Evolutionary conservation across 23 red algal species (phyloP).

Genomic region (Gracilaria gracilis): DNA sequence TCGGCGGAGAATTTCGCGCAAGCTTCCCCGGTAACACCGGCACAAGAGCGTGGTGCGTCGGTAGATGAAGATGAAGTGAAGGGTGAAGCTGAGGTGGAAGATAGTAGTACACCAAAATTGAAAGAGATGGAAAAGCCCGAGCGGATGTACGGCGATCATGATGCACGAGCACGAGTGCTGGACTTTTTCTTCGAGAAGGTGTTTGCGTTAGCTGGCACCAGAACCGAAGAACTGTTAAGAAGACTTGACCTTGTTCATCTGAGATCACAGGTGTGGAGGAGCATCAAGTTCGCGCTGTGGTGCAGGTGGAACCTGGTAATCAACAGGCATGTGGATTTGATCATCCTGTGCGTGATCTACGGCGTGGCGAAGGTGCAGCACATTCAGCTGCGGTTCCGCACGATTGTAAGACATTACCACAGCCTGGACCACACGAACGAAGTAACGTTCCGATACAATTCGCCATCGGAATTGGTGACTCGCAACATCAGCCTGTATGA

Average conservation of each 20-base stretch:
- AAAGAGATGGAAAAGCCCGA: constrained; percentile 20
- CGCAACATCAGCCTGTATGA: constrained; percentile 45
- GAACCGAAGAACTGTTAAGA: constrained; percentile 60
- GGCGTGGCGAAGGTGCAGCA: constrained; percentile 75
- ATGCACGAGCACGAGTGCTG: constrained; percentile 53
- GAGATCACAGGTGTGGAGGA: constrained; percentile 63
- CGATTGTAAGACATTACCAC: constrained; percentile 69
- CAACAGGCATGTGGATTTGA: constrained; percentile 79
- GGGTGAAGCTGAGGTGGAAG: neutral
- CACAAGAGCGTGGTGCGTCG: neutral
- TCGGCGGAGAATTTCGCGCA: neutral
- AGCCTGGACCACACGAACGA: constrained; percentile 49
- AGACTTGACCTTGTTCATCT: constrained; percentile 52
- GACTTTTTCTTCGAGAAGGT: constrained; percentile 85
- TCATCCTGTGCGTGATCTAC: constrained; percentile 84
- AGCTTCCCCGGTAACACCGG: constrained; percentile 16
- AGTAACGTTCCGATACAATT: constrained; percentile 22
- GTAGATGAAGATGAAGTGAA: neutral
- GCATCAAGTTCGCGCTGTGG: constrained; percentile 73
- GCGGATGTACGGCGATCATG: constrained; percentile 20
- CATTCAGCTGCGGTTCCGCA: constrained; percentile 69
- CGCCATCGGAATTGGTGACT: constrained; percentile 12
- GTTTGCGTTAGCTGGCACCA: constrained; percentile 41
- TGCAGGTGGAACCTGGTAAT: constrained; percentile 64
- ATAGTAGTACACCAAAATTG: neutral